Evolutionary conservation across 2,329 filamentous ascomycete species (phyloP).

Genomic region (Cordyceps cateniannulata): DNA sequence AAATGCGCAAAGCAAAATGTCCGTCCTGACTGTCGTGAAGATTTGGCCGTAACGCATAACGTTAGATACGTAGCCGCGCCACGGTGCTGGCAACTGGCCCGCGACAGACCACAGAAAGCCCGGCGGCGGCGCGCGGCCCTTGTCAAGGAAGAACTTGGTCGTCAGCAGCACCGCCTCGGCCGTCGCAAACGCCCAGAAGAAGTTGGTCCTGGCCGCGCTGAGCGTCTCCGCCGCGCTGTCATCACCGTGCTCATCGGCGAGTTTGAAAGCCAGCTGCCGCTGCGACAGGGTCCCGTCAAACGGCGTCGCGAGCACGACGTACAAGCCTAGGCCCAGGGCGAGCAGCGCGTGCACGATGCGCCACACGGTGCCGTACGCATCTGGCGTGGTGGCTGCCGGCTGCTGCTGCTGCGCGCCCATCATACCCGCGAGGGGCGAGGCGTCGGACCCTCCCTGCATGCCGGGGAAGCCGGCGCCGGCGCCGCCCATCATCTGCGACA

Average conservation of each 20-base stretch:
- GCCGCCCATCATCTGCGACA: constrained; percentile 63
- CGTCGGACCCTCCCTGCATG: constrained; percentile 25
- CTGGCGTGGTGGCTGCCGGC: constrained; percentile 26
- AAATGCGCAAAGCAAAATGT: constrained; percentile 72
- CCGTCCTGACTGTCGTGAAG: constrained; percentile 62
- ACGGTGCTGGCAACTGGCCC: constrained; percentile 59
- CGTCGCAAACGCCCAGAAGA: constrained; percentile 78
- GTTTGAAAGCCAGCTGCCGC: constrained; percentile 38
- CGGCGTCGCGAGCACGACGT: constrained; percentile 60
- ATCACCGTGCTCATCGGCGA: constrained; percentile 10
- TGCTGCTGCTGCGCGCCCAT: constrained; percentile 34
- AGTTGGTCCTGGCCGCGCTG: constrained; percentile 31
- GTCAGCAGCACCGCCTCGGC: constrained; percentile 68
- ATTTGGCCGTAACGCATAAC: constrained; percentile 63
- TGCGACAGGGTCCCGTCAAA: constrained; percentile 62
- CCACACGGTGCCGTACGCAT: constrained; percentile 51
- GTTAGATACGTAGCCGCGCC: constrained; percentile 55
- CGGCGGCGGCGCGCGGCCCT: constrained; percentile 46
- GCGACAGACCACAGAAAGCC: constrained; percentile 59
- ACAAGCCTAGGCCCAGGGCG: constrained; percentile 62
- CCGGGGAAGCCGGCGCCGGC: constrained; percentile 23
- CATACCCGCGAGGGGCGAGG: constrained; percentile 31
- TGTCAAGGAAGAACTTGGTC: constrained; percentile 64
- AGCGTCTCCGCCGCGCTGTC: constrained; percentile 1
- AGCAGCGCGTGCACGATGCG: constrained; percentile 67